Evolutionary conservation across 768 basidiomycete genomes (phyloP).

Genomic region (Mycena kentingensis): DNA sequence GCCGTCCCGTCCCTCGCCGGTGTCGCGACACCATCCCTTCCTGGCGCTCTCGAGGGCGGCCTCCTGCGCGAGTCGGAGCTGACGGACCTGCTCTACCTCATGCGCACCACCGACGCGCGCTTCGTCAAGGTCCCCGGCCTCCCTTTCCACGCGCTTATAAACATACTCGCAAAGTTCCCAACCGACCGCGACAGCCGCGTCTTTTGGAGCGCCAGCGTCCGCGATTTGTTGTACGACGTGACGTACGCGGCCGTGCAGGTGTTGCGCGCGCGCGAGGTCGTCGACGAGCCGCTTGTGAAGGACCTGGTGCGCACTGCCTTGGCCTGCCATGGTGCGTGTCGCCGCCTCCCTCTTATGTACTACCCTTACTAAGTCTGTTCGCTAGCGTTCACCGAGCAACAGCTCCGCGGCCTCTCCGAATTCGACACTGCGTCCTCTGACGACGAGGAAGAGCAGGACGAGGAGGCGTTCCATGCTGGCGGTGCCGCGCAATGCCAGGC

Average conservation of each 20-base stretch:
- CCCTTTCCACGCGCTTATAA: constrained; percentile 78
- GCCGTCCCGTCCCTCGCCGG: constrained; percentile 68
- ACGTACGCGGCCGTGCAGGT: constrained; percentile 57
- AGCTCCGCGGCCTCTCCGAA: constrained; percentile 33
- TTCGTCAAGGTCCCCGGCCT: constrained; percentile 84
- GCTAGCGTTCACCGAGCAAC: constrained; percentile 66
- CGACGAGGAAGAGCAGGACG: constrained; percentile 9
- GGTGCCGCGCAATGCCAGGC: constrained; percentile 14
- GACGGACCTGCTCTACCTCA: constrained; percentile 63
- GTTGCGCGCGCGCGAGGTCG: constrained; percentile 50
- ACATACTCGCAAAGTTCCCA: constrained; percentile 78
- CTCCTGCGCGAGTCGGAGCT: constrained; percentile 70
- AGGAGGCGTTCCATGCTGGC: constrained; percentile 20
- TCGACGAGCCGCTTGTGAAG: constrained; percentile 47
- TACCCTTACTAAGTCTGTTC: background rate
- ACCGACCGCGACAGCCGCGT: constrained; percentile 72
- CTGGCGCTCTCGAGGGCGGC: constrained; percentile 62
- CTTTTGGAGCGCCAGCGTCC: constrained; percentile 65
- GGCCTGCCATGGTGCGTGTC: constrained; percentile 56
- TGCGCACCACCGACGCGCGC: constrained; percentile 79
- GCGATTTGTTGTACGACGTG: constrained; percentile 65
- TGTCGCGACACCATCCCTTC: constrained; percentile 57
- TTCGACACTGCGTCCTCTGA: constrained; percentile 13
- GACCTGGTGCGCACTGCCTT: constrained; percentile 48
- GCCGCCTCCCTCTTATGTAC: background rate